Percentiles rank a stretch among this genome's conserved stretches.
phyloP scores from a whole-genome alignment of 192 early-diverging fungal species.

The Spinellus fusiger region DNA sequence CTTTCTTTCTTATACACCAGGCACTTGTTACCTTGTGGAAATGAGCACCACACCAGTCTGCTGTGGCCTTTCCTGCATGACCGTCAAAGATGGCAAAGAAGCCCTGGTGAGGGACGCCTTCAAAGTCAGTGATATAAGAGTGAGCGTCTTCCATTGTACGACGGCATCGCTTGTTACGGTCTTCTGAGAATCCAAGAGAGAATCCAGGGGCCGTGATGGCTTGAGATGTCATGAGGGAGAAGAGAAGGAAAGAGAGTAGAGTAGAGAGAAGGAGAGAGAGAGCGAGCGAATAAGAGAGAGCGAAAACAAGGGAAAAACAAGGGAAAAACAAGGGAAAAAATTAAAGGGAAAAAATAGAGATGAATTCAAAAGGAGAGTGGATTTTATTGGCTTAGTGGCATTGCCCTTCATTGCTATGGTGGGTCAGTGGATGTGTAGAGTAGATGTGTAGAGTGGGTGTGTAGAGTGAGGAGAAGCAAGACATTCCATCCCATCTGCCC shows the following conservation, averaged over 20 bases:
- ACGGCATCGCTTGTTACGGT: conserved; percentile 85
- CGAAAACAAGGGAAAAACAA: neutral
- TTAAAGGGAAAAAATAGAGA: neutral
- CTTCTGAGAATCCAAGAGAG: conserved; percentile 68
- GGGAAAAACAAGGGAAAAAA: neutral
- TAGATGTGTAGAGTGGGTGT: no score
- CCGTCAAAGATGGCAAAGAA: conserved; percentile 98
- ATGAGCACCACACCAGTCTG: conserved; percentile 92
- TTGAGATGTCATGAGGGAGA: no score
- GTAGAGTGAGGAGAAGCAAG: no score
- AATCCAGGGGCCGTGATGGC: conserved; percentile 50
- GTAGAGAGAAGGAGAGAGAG: neutral
- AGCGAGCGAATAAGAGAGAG: neutral
- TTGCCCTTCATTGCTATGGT: no score
- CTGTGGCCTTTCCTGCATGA: conserved; percentile 91
- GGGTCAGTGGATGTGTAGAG: no score
- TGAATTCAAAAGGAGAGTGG: neutral
- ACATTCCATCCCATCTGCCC: no score
- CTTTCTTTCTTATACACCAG: neutral
- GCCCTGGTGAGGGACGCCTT: conserved; percentile 68
- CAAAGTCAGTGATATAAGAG: conserved; percentile 77
- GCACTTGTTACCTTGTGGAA: conserved; percentile 67
- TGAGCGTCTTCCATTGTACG: conserved; percentile 99
- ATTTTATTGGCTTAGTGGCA: neutral
- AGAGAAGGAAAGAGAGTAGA: neutral